Evolutionary conservation across 192 early-diverging fungal species (phyloP), one percentile per base, ranked within the genome.

Genomic region (Gigaspora rosea): DNA sequence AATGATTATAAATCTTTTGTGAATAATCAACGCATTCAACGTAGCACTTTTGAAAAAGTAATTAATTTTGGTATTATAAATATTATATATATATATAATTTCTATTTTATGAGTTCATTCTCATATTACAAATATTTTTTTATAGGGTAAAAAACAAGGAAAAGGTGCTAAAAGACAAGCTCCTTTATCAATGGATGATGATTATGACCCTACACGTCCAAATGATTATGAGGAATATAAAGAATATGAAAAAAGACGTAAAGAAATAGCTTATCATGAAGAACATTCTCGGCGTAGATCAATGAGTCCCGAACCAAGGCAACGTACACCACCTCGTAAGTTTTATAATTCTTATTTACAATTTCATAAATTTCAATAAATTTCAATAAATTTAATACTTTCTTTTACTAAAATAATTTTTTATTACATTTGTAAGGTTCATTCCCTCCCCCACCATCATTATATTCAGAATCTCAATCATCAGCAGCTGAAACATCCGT

Each of bases 151-250:
- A 77, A 76, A 80, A 84, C 71, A 59, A 33, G 59, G 2, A 77
- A 74, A 78, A 74, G 69, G 27, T 49, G 54, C 67, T 79, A 73
- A 72, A 70, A 79, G 67, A 27, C 59, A 79, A 82, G 78, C 77
- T 69, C 79, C 82, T 41, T 76, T 86, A 49, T 77, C 76, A 22
- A 73, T 88, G 57, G 73, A 80, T 15, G 88, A 90, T 56, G 88
- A 88, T 54, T 91, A 90, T 81, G 93, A 94, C 54, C 90, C 92
- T 47, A 72, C 84, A 3, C 74, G 87, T 65, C 93, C 93, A 6
- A 94, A 92, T 65, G 93, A 94, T 59, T 94, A 87, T 79, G 89
- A 92, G 41, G 82, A 85, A 47, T 90, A 87, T 57, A 93, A 92
- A 76, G 77, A 80, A 59, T 46, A 80, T 8, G 90, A 93, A 72